Conservation (phyloP, 1,284 basidiomycete genomes). For the Cryptococcus jaspeensis region DNA sequence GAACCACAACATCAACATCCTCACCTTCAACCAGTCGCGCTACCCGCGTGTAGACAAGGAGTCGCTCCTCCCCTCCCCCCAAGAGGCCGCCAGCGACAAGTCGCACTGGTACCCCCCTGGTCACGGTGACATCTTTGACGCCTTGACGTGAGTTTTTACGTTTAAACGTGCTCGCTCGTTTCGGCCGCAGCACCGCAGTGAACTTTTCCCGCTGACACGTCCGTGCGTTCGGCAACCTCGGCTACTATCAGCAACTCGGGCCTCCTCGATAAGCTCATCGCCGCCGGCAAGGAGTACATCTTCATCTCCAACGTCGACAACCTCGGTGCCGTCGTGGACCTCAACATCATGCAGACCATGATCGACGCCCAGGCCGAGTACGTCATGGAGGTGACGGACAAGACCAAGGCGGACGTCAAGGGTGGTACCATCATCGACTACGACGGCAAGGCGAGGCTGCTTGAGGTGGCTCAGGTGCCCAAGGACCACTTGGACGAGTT, state of each 20-base stretch:
- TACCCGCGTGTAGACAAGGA: slow-evolving; percentile 98
- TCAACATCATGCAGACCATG: slow-evolving; percentile 71
- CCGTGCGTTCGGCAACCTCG: not conserved
- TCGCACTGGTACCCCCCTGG: slow-evolving; percentile 98
- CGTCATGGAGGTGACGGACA: slow-evolving; percentile 99
- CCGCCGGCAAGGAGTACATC: slow-evolving; percentile 97
- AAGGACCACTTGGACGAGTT: slow-evolving; percentile 98
- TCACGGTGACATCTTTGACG: slow-evolving; percentile 75
- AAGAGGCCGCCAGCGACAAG: slow-evolving; percentile 86
- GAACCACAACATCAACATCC: slow-evolving; percentile 94
- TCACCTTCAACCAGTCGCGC: slow-evolving; percentile 90
- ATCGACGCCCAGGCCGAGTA: slow-evolving; percentile 84
- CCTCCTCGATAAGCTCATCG: slow-evolving; percentile 88
- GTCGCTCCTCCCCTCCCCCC: slow-evolving; percentile 84
- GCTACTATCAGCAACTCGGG: slow-evolving; percentile 78
- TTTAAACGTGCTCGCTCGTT: not conserved
- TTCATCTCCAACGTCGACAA: slow-evolving; percentile 99
- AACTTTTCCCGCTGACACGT: not conserved
- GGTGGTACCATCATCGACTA: slow-evolving; percentile 98
- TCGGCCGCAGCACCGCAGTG: not conserved
- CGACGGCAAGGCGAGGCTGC: slow-evolving; percentile 86
- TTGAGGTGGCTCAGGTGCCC: slow-evolving; percentile 98
- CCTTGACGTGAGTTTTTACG: slow-evolving; percentile 41
- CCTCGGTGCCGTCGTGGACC: slow-evolving; percentile 88
- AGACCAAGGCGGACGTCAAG: slow-evolving; percentile 99